A percentile compares a stretch with the other conserved stretches of the same genome.
Conservation (phyloP, 495 filamentous ascomycete species). For the Aspergillus biplanus region DNA sequence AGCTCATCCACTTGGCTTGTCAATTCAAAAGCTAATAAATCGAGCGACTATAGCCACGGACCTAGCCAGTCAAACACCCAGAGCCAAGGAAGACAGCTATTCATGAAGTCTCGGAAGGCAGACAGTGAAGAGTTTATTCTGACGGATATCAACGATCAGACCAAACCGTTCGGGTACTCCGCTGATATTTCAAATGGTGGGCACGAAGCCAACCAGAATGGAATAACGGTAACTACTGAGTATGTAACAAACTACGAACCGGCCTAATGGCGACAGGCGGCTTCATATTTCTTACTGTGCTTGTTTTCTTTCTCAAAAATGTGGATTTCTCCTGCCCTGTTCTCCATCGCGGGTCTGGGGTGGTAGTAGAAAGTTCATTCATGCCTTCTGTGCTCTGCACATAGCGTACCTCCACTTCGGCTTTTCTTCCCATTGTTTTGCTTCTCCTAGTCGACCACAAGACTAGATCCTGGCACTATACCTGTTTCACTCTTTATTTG, state of each 20-base stretch:
- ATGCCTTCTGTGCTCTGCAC: too few relatives aligned
- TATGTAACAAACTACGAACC: background rate
- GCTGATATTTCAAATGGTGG: background rate
- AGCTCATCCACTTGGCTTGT: background rate
- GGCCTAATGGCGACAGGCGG: background rate
- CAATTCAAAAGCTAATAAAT: background rate
- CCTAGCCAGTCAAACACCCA: background rate
- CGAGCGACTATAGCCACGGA: background rate
- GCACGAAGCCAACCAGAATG: background rate
- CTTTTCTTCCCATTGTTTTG: too few relatives aligned
- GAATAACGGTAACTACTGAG: background rate
- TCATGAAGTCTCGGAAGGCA: background rate
- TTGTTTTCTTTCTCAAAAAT: too few relatives aligned
- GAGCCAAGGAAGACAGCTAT: background rate
- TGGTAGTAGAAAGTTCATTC: too few relatives aligned
- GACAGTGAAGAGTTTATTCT: background rate
- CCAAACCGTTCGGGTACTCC: background rate
- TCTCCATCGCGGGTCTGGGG: too few relatives aligned
- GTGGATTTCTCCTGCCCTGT: too few relatives aligned
- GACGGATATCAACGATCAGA: background rate
- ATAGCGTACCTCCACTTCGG: too few relatives aligned
- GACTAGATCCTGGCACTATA: too few relatives aligned
- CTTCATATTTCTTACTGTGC: too few relatives aligned
- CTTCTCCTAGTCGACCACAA: too few relatives aligned
- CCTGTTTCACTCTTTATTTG: too few relatives aligned